Evolutionary conservation across 2,329 filamentous ascomycete genomes (phyloP), one percentile per base, ranked within the genome.

Genomic region (Chrysoporthe austroafricana): DNA sequence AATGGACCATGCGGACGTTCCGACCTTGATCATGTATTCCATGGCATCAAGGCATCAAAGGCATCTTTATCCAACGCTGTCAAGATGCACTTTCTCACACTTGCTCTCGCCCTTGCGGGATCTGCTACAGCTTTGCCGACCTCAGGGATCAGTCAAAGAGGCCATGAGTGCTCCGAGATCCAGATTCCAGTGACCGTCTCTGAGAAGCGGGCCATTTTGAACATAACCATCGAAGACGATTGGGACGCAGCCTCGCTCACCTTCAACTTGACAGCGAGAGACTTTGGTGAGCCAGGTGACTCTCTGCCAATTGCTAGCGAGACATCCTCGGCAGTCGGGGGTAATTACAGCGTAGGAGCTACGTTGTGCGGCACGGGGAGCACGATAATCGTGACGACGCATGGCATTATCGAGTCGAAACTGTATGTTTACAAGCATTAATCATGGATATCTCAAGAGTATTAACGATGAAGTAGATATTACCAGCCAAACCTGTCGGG

Each of bases 361-460:
- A 75, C 74, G 7, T 34, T 76, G 8, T 77, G 74, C 54, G 74
- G 74, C 4, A 71, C 62, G 14, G 74, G 74, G 11, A 69, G 72
- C 4, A 70, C 74, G n/a, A 69, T 71, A 39, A 46, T 76, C 3
- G 57, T 76, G 16, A 59, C 73, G 8, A 76, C 74, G 9, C 75
- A 76, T 50, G 74, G 75, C 1, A 76, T 76, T 43, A 73, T 76
- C 4, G 75, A 76, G 70, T 76, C 74, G 6, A 76, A 76, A 66
- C 42, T 70, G 75, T 74, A 71, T n/a, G 71, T 67, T 13, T 6
- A 16, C 39, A n/a, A 54, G 9, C 13, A 50, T n/a, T 2, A 14
- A 7, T 56, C 13, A 3, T 4, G 4, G 1, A 7, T 9, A 59
- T n/a, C 44, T 1, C 1, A 9, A 39, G 13, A 26, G 2, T 36